Evolutionary conservation across 2,329 filamentous ascomycete species (phyloP).

Genomic region (Penicillium sp.): DNA sequence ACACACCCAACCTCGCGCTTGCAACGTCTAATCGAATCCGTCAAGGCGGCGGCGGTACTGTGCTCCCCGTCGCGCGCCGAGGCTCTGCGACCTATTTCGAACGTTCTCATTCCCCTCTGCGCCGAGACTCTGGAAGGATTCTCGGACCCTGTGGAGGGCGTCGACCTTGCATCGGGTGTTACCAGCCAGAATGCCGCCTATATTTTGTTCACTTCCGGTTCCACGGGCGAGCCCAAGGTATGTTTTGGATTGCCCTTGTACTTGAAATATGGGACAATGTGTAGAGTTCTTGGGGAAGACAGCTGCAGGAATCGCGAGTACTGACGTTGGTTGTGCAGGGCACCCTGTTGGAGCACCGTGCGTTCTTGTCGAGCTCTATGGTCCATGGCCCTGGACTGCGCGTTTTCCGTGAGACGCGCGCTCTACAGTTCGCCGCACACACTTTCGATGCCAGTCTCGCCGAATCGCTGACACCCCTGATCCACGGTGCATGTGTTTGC

Average conservation of each 20-base stretch:
- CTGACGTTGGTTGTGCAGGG: conserved; percentile 41
- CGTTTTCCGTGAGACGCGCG: conserved; percentile 55
- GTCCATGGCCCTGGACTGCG: conserved; percentile 54
- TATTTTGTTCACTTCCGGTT: conserved; percentile 62
- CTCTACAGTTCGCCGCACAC: conserved; percentile 59
- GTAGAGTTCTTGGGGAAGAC: too few relatives aligned
- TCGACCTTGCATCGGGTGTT: conserved; percentile 26
- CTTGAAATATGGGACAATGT: not conserved
- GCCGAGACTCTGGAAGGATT: conserved; percentile 26
- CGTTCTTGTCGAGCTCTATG: conserved; percentile 58
- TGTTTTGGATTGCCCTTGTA: not conserved
- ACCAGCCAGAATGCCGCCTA: conserved; percentile 48
- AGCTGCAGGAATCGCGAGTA: not conserved
- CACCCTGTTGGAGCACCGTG: conserved; percentile 63
- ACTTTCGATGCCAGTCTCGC: conserved; percentile 58
- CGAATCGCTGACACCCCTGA: conserved; percentile 57
- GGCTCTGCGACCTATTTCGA: conserved; percentile 22
- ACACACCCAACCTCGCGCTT: conserved; percentile 41
- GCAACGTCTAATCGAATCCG: conserved; percentile 34
- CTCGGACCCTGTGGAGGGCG: conserved; percentile 14
- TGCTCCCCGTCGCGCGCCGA: conserved; percentile 33
- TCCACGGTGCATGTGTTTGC: conserved; percentile 60
- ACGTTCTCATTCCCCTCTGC: conserved; percentile 34
- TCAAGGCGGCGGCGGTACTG: conserved; percentile 36
- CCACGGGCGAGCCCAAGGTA: conserved; percentile 57